These are phyloP conservation scores for Rhodotorula taiwanensis DNA, from an alignment of 768 basidiomycete genomes.

Conservation along the genomic window DNA sequence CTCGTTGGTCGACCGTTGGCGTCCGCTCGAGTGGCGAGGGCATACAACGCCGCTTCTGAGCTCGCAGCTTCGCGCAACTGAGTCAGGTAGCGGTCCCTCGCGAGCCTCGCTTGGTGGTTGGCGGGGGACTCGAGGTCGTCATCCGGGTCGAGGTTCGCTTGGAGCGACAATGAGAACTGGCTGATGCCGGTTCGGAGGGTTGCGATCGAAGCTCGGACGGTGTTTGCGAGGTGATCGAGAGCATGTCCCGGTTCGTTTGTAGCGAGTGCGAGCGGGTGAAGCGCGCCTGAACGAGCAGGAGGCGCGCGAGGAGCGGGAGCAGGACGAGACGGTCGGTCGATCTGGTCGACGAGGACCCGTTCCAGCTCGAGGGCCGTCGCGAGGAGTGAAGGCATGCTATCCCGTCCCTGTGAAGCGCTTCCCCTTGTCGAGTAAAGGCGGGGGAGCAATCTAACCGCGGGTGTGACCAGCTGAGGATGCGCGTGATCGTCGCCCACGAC, in stretches of 20 bases:
- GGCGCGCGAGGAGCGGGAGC: not conserved
- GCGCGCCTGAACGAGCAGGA: too few species aligned
- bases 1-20: not conserved
- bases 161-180: constrained; percentile 3
- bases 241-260: too few species aligned
- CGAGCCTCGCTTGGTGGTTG: too few species aligned
- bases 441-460: too few species aligned
- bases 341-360: not conserved
- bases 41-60: not conserved
- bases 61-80: constrained; percentile 1
- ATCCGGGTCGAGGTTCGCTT: not conserved
- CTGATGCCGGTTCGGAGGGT: constrained; percentile 1
- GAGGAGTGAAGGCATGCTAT: constrained; percentile 1
- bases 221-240: too few species aligned
- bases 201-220: not conserved
- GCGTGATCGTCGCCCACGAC: too few species aligned
- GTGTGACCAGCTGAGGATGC: too few species aligned
- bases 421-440: too few species aligned
- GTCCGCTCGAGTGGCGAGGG: too few species aligned
- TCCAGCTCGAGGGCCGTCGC: constrained; percentile 1
- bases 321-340: not conserved
- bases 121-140: not conserved
- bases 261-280: too few species aligned
- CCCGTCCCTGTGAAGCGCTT: too few species aligned
- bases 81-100: constrained; percentile 17